phyloP scores from a whole-genome alignment of 352 stramenopile species.

The Pythium angustatum region DNA sequence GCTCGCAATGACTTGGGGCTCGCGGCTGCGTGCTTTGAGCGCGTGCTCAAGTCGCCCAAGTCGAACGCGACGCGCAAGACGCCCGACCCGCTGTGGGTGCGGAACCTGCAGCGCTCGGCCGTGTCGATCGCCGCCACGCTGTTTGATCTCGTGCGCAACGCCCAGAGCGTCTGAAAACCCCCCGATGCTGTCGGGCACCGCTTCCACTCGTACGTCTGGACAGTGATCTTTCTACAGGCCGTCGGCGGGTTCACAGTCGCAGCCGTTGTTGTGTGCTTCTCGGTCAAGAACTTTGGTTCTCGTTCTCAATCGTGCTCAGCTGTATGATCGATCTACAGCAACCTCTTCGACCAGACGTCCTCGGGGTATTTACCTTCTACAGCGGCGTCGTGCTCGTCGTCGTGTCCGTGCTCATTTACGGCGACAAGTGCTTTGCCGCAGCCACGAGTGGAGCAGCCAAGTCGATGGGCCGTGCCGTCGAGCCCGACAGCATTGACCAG shows the following conservation, averaged over 20 bases:
- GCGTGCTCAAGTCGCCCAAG: slow-evolving; percentile 88
- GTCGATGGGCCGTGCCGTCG: slow-evolving; percentile 30
- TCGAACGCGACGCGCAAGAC: slow-evolving; percentile 68
- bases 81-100: slow-evolving; percentile 82
- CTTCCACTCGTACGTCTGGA: slow-evolving; percentile 74
- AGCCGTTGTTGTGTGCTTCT: slow-evolving; percentile 85
- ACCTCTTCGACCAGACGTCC: slow-evolving; percentile 79
- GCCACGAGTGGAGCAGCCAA: slow-evolving; percentile 33
- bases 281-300: slow-evolving; percentile 90
- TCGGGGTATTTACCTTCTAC: slow-evolving; percentile 84
- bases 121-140: slow-evolving; percentile 77
- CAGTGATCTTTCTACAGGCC: slow-evolving; percentile 81
- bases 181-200: slow-evolving; percentile 78
- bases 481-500: slow-evolving; percentile 22
- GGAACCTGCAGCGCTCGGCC: slow-evolving; percentile 83
- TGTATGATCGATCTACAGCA: slow-evolving; percentile 90
- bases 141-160: slow-evolving; percentile 72
- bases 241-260: slow-evolving; percentile 84
- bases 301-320: slow-evolving; percentile 86
- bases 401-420: slow-evolving; percentile 84
- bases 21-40: slow-evolving; percentile 84
- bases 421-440: slow-evolving; percentile 75
- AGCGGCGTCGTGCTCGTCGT: slow-evolving; percentile 78
- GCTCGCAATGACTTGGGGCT: slow-evolving; percentile 84
- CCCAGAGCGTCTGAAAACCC: slow-evolving; percentile 54